A percentile compares a stretch with the other conserved stretches of the same genome.
Evolutionary conservation across 805 yeast genomes (phyloP).

Genomic region (Lipomyces mesembrius): DNA sequence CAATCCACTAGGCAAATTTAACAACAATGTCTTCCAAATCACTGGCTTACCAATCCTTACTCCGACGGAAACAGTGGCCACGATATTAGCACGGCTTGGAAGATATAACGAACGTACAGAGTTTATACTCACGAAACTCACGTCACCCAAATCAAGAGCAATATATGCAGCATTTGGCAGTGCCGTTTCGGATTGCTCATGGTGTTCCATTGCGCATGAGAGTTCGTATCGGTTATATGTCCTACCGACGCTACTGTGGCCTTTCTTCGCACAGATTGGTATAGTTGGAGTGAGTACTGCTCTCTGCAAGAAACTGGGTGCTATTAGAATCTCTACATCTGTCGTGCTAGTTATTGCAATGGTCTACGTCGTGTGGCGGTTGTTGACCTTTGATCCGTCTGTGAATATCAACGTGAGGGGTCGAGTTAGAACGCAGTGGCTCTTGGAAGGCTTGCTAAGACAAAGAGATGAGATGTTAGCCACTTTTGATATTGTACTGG

Average conservation of each 20-base stretch:
- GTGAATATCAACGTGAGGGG: not conserved
- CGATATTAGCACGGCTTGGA: not conserved
- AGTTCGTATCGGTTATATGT: conserved; percentile 8
- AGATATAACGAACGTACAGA: not conserved
- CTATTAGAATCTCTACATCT: not conserved
- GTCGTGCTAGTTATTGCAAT: not conserved
- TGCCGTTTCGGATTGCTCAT: not conserved
- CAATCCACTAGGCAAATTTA: not conserved
- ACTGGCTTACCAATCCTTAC: conserved; percentile 3
- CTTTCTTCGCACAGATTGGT: conserved; percentile 12
- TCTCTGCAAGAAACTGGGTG: not conserved
- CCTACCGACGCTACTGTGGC: conserved; percentile 17
- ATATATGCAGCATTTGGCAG: not conserved
- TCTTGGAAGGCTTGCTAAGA: not conserved
- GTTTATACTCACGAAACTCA: not conserved
- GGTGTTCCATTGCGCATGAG: not conserved
- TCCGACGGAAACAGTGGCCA: not conserved
- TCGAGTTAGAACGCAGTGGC: not conserved
- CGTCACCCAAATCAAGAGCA: not conserved
- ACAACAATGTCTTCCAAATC: not conserved
- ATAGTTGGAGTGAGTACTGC: conserved; percentile 4
- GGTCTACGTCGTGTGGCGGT: not conserved
- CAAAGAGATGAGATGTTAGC: conserved; percentile 20
- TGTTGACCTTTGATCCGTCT: not conserved
- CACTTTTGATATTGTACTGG: conserved; percentile 5